Evolutionary conservation across 306 rosid genomes (phyloP), one percentile per base, ranked within the genome.

Genomic region (Ochetophila trinervis): DNA sequence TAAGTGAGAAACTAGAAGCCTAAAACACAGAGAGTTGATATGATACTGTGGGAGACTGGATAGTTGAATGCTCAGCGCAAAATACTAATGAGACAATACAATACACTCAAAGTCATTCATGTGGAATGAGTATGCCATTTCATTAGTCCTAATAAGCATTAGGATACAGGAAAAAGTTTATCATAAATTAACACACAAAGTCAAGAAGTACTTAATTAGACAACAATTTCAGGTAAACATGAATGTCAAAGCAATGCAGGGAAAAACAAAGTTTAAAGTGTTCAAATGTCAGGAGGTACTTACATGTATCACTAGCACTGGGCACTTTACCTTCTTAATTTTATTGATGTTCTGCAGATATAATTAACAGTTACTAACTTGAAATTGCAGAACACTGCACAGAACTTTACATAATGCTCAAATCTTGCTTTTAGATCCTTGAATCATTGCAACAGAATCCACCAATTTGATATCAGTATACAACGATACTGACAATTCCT

Each of bases 221-320:
- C 20, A 11, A 40, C 20, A 27, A 21, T 50, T 60, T 62, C 35
- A 67, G 67, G 58, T 54, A 63, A 45, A 45, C 57, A 57, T 16
- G 22, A 44, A 1, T 68, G 64, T 57, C 48, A 24, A 68, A 48
- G 62, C 35, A 65, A 18, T 22, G 47, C 24, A 53, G 24, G 51
- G 60, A 56, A 70, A 35, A 7, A 1, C 45, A 34, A 47, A 49
- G 27, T 24, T 21, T 21, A 51, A 49, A 44, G 47, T 15, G 44
- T 27, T 58, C 1, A 6, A 37, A 35, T 11, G 48, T 35, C 37
- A 66, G 64, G 44, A 74, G 68, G 53, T 60, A 85, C 99, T 94
- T 82, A 94, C 99, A 78, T 94, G 99, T 75, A 94, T 94, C 57
- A 94, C 97, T 27, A 94, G 88, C 76, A 90, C 99, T 18, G 96